phyloP scores from a whole-genome alignment of 1,139 yeast species.

The Eremothecium cymbalariae region DNA sequence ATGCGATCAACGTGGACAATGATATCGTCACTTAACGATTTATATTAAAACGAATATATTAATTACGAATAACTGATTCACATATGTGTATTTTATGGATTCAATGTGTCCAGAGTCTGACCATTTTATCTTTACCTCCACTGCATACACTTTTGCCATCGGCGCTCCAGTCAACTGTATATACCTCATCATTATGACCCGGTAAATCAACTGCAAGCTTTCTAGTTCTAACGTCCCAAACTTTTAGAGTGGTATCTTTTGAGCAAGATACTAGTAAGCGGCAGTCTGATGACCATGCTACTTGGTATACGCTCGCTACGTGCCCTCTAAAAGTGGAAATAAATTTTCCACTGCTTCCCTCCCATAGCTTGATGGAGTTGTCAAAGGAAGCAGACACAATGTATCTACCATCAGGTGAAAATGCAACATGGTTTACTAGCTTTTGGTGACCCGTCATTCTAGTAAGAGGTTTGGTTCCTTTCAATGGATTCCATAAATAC shows the following conservation, averaged over 20 bases:
- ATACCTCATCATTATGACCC: constrained; percentile 93
- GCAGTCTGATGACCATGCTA: constrained; percentile 98
- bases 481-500: constrained; percentile 93
- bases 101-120: constrained; percentile 82
- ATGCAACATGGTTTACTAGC: constrained; percentile 88
- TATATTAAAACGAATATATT: too few species aligned
- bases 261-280: constrained; percentile 86
- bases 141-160: constrained; percentile 91
- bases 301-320: constrained; percentile 95
- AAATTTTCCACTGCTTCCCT: constrained; percentile 86
- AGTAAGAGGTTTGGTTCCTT: constrained; percentile 70
- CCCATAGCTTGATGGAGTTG: constrained; percentile 92
- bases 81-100: too few species aligned
- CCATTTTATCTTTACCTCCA: constrained; percentile 95
- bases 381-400: constrained; percentile 93
- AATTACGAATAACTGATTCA: too few species aligned
- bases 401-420: constrained; percentile 90
- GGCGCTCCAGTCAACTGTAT: constrained; percentile 96
- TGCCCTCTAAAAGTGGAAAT: constrained; percentile 90
- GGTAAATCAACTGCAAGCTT: constrained; percentile 85
- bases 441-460: constrained; percentile 98
- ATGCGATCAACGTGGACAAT: too few species aligned
- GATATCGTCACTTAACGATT: too few species aligned
- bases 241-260: constrained; percentile 92
- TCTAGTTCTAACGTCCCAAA: constrained; percentile 88